Conservation (phyloP, 2,329 filamentous ascomycete species). For the Clonostachys byssicola region DNA sequence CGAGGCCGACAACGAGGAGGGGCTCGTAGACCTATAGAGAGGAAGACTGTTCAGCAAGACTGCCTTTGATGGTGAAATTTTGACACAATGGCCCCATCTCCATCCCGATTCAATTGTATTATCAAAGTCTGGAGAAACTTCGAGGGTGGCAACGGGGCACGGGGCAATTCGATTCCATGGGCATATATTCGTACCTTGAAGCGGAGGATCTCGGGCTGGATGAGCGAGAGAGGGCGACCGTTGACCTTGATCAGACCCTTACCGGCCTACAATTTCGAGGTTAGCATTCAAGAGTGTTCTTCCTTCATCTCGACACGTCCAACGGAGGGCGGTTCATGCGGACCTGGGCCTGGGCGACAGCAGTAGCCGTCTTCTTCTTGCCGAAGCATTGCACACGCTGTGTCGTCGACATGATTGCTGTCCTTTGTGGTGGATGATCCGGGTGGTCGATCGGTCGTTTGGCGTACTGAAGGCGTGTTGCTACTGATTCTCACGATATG, state of each 20-base stretch:
- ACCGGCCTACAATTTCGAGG: conserved; percentile 25
- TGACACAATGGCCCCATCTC: too few species aligned
- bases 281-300: background rate
- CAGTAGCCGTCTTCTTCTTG: conserved; percentile 92
- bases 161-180: too few species aligned
- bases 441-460: background rate
- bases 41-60: background rate
- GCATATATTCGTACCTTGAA: conserved; percentile 70
- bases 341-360: conserved; percentile 92
- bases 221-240: conserved; percentile 89
- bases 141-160: too few species aligned
- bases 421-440: background rate
- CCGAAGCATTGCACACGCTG: conserved; percentile 97
- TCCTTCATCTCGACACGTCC: background rate
- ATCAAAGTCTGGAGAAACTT: too few species aligned
- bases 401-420: conserved; percentile 66
- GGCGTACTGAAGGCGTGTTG: background rate
- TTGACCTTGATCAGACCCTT: conserved; percentile 95
- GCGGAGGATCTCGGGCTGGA: conserved; percentile 94
- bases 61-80: too few species aligned
- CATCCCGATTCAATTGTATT: too few species aligned
- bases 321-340: conserved; percentile 17
- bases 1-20: conserved; percentile 90
- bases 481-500: background rate
- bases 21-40: conserved; percentile 85